Base-by-base conservation (phyloP, 208 protist species). In the Porcisia hertigi region DNA sequence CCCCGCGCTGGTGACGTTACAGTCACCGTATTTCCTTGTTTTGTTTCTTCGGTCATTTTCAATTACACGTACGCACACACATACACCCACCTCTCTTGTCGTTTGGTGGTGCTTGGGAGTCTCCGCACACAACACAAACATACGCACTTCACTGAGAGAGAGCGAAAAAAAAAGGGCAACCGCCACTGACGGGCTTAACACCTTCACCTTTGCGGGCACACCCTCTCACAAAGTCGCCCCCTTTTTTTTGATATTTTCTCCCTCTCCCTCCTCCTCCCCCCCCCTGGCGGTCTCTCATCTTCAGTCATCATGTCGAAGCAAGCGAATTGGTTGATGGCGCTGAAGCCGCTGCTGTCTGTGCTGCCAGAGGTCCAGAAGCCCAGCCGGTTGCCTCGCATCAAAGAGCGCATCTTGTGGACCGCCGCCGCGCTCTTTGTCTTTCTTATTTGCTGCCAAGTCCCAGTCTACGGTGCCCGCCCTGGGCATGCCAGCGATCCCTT, bases 361-460 rank as follows among this genome's bases (percentile, higher is more conserved):
- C 82, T 99, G 25, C 99, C 99, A 12, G 98, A 99, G 87, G 92
- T 99, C 16, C 76, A 86, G 63, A 89, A 90, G 84, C 98, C 99
- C 18, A 88, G 86, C 39, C 86, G 85, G 45, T 63, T 97, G 76
- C 88, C 99, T 0, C 83, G 79, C 69, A 98, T 99, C 85, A 95
- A 94, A 73, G 98, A 99, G 85, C 98, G 99, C 71, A 88, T 99
- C 58, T 82, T 99, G 77, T 99, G 98, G 98, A 99, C 99, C 12
- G 97, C 86, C 39, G 89, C 98, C 8, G 98, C 98, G 63, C 94
- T 99, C 23, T 99, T 99, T 79, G 98, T 99, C 71, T 99, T 99
- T 88, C 90, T 99, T 8, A 97, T 99, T 39, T 99, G 97, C 87
- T 99, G 96, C 86, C 99, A 99, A 87, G 98, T 99, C 43, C 99